Evolutionary conservation across 257 asterid genomes (phyloP).

Genomic region (Penstemon barbatus): DNA sequence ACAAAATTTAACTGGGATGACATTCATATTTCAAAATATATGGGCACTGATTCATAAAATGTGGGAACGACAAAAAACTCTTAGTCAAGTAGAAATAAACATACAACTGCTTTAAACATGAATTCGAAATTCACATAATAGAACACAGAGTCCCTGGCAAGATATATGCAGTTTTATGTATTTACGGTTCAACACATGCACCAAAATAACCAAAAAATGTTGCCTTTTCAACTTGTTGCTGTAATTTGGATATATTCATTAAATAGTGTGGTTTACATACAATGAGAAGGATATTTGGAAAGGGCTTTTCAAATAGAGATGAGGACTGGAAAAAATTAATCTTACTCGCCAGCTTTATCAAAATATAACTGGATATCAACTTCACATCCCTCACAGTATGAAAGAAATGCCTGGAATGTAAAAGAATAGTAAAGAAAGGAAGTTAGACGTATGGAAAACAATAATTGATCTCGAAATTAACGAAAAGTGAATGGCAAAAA

Average conservation of each 20-base stretch:
- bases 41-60: slow-evolving; percentile 18
- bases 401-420: slow-evolving; percentile 80
- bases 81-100: slow-evolving; percentile 13
- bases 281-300: slow-evolving; percentile 8
- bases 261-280: slow-evolving; percentile 26
- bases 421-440: slow-evolving; percentile 24
- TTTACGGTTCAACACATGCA: neutral
- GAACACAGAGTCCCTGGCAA: slow-evolving; percentile 5
- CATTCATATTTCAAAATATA: slow-evolving; percentile 7
- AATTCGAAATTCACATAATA: slow-evolving; percentile 11
- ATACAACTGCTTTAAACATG: slow-evolving; percentile 12
- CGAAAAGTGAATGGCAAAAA: neutral
- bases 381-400: slow-evolving; percentile 96
- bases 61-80: slow-evolving; percentile 2
- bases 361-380: slow-evolving; percentile 83
- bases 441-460: neutral
- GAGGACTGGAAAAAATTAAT: slow-evolving; percentile 31
- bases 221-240: slow-evolving; percentile 3
- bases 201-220: slow-evolving; percentile 17
- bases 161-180: neutral
- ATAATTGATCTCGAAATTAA: slow-evolving; percentile 7
- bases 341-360: slow-evolving; percentile 99
- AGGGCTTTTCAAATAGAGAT: slow-evolving; percentile 12
- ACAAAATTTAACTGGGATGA: slow-evolving; percentile 12
- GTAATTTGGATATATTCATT: neutral